phyloP scores from a whole-genome alignment of 495 filamentous ascomycete genomes.

The Glutinoglossum americanum region DNA sequence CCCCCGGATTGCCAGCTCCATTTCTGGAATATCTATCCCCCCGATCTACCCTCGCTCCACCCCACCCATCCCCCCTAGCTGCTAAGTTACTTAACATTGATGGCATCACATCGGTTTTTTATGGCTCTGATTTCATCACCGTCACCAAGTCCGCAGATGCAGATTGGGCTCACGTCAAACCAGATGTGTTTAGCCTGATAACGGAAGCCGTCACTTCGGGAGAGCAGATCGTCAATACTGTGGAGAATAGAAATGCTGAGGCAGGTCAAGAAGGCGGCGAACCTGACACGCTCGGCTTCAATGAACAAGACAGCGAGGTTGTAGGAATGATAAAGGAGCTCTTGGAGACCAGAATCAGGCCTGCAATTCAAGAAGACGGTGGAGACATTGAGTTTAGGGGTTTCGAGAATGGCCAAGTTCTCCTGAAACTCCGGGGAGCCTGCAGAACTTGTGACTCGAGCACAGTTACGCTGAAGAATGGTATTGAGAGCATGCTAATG shows the following conservation, averaged over 20 bases:
- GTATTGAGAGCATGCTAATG: conserved; percentile 96
- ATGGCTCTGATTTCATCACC: conserved; percentile 87
- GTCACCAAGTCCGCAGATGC: conserved; percentile 74
- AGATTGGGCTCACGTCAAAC: conserved; percentile 86
- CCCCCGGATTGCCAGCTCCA: conserved; percentile 42
- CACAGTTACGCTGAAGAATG: conserved; percentile 85
- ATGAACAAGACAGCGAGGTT: conserved; percentile 79
- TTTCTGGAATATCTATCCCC: conserved; percentile 85
- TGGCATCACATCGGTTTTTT: conserved; percentile 84
- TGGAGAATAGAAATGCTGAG: conserved; percentile 34
- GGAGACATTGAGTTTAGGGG: conserved; percentile 90
- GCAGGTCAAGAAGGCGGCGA: conserved; percentile 33
- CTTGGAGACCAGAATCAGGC: conserved; percentile 84
- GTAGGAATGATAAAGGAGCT: conserved; percentile 97
- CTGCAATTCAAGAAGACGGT: conserved; percentile 91
- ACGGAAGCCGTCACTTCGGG: conserved; percentile 73
- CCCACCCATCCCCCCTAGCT: conserved; percentile 83
- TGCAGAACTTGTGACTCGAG: conserved; percentile 92
- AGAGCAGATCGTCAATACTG: conserved; percentile 54
- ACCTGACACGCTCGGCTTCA: conserved; percentile 48
- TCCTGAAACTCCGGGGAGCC: conserved; percentile 74
- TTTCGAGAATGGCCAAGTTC: conserved; percentile 67
- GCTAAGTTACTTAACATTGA: conserved; percentile 77
- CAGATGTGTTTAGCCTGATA: conserved; percentile 86
- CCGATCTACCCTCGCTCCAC: conserved; percentile 67